Base-by-base conservation (phyloP, 1,139 yeast species). In the Protomyces pachydermus region DNA sequence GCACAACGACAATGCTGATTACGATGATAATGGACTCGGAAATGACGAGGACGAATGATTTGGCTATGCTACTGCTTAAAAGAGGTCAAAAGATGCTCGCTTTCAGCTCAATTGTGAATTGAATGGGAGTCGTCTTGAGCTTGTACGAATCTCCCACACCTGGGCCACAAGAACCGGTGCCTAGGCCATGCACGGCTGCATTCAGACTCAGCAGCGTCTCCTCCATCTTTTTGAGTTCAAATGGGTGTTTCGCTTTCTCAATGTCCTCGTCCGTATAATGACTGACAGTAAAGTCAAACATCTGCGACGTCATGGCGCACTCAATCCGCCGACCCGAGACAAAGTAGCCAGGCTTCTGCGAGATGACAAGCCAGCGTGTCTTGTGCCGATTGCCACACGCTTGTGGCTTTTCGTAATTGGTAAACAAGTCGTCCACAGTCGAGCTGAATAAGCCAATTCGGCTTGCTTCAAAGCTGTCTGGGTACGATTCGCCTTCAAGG, bases 121-220 rank as follows among this genome's bases (percentile, higher is more conserved):
- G 54, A 12, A 32, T 20, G 18, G 37, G 54, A 6, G 3, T 20
- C 3, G 37, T 28, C 46, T 68, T 62, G 54, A 74, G 69, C 64
- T 69, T 66, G 64, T 71, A 72, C 50, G 68, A 66, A 38, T 71
- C 72, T 52, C 71, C 65, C 3, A 71, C 73, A 1, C 72, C 71
- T 10, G 78, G 78, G 1, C 78, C 78, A 67, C 78, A 75, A 5
- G 76, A 72, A 2, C 71, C 77, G 28, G 76, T 72, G 5, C 79
- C 79, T 18, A 76, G 69, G 5, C 78, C 79, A 56, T 75, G 76
- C 56, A 73, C 74, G 39, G 70, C 74, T 60, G 74, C 75, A 65
- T 76, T 77, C 35, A 75, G 67, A 20, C 77, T 68, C 60, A 76
- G 67, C 62, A 70, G 71, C 63, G 67, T 67, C 38, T 65, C 65